These are phyloP conservation scores for Leonotis leonurus DNA, from an alignment of 257 asterid species.

Conservation along the genomic window DNA sequence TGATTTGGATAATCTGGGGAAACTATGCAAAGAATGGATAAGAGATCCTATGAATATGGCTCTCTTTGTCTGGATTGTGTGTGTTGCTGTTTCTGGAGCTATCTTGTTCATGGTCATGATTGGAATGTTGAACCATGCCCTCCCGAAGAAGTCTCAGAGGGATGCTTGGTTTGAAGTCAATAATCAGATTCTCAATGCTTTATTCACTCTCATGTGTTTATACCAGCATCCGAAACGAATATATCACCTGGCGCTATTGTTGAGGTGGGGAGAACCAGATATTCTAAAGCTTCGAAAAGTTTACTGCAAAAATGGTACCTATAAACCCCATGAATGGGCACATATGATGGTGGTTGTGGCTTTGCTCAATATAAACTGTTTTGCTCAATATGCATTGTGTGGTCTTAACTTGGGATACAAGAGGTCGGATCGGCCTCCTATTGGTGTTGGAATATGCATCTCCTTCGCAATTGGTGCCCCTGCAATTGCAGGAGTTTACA, in stretches of 20 bases:
- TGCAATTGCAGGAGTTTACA: slow-evolving; percentile 64
- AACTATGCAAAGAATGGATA: slow-evolving; percentile 65
- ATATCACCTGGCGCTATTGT: slow-evolving; percentile 55
- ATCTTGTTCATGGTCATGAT: slow-evolving; percentile 80
- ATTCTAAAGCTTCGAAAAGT: slow-evolving; percentile 53
- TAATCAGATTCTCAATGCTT: slow-evolving; percentile 82
- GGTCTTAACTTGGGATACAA: slow-evolving; percentile 72
- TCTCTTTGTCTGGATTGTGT: slow-evolving; percentile 57
- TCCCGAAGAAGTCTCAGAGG: slow-evolving; percentile 64
- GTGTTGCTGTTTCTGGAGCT: slow-evolving; percentile 85
- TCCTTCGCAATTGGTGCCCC: slow-evolving; percentile 75
- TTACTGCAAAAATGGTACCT: slow-evolving; percentile 66
- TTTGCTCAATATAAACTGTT: slow-evolving; percentile 62
- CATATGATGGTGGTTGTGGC: slow-evolving; percentile 81
- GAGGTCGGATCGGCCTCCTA: slow-evolving; percentile 62
- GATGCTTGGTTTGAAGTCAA: slow-evolving; percentile 86
- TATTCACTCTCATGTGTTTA: slow-evolving; percentile 82
- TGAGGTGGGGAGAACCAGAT: slow-evolving; percentile 56
- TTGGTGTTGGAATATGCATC: slow-evolving; percentile 65
- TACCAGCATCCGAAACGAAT: slow-evolving; percentile 75
- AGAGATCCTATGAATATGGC: slow-evolving; percentile 67
- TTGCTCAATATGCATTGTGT: slow-evolving; percentile 73
- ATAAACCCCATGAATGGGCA: slow-evolving; percentile 80
- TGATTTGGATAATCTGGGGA: slow-evolving; percentile 48
- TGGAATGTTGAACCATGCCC: slow-evolving; percentile 72